Evolutionary conservation across 179 eudicot genomes (phyloP).

Genomic region (Carnegiea gigantea): DNA sequence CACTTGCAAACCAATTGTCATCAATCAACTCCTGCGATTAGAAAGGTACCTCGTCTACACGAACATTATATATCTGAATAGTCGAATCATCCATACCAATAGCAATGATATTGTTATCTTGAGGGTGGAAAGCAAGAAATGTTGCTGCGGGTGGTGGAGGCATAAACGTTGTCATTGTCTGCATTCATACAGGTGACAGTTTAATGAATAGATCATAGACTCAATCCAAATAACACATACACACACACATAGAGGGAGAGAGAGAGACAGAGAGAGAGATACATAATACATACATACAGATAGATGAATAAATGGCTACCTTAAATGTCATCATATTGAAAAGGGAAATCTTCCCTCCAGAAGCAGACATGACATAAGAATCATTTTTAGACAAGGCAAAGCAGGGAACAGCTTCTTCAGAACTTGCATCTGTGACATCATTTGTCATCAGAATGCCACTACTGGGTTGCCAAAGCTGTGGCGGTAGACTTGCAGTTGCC

Average conservation of each 20-base stretch:
- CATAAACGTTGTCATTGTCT: constrained; percentile 99
- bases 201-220: background rate
- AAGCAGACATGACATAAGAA: constrained; percentile 97
- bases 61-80: constrained; percentile 94
- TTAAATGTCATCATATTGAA: constrained; percentile 97
- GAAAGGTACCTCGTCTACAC: constrained; percentile 80
- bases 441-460: constrained; percentile 95
- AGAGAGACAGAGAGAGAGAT: background rate
- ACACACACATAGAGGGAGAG: too few relatives aligned
- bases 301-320: constrained; percentile 38
- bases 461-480: constrained; percentile 90
- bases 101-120: constrained; percentile 90
- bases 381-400: constrained; percentile 96
- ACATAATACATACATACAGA: too few relatives aligned
- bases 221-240: too few relatives aligned
- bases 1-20: background rate
- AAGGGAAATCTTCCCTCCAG: constrained; percentile 92
- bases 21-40: background rate
- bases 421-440: constrained; percentile 65
- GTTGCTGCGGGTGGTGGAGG: constrained; percentile 98
- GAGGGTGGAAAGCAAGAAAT: constrained; percentile 95
- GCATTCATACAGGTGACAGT: constrained; percentile 31
- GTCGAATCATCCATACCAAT: constrained; percentile 97
- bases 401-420: constrained; percentile 87
- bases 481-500: constrained; percentile 79